Evolutionary conservation across 1,284 basidiomycete species (phyloP).

Genomic region (Pterulicium gracile): DNA sequence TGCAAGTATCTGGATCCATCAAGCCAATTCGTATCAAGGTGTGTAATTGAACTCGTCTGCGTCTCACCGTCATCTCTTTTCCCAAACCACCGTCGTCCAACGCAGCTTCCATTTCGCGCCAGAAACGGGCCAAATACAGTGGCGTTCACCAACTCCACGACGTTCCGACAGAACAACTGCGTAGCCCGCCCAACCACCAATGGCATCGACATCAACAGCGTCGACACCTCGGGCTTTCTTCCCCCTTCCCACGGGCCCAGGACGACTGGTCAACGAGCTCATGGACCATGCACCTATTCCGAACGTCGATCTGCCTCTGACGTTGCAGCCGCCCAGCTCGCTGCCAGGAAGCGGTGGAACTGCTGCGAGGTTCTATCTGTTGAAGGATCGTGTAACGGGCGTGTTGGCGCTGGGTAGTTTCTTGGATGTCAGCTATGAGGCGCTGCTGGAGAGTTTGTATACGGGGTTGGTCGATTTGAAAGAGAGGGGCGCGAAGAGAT

Average conservation of each 20-base stretch:
- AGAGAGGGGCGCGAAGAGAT: conserved; percentile 33
- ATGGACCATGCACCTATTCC: conserved; percentile 19
- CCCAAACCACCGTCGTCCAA: neutral
- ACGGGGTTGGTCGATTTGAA: conserved; percentile 39
- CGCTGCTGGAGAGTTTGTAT: conserved; percentile 33
- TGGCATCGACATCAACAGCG: conserved; percentile 25
- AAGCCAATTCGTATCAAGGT: neutral
- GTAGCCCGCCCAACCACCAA: conserved; percentile 24
- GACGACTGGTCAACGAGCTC: neutral
- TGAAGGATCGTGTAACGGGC: conserved; percentile 44
- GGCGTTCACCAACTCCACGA: conserved; percentile 22
- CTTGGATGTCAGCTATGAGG: conserved; percentile 30
- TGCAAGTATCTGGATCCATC: neutral
- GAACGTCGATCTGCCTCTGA: conserved; percentile 39
- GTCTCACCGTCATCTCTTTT: neutral
- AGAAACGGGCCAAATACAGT: conserved; percentile 19
- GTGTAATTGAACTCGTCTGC: neutral
- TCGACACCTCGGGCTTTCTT: neutral
- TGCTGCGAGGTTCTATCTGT: conserved; percentile 43
- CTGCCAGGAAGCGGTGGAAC: conserved; percentile 36
- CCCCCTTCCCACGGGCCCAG: neutral
- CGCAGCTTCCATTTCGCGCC: conserved; percentile 29
- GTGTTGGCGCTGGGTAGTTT: conserved; percentile 52
- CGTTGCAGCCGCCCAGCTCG: conserved; percentile 29
- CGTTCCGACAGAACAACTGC: conserved; percentile 26